Evolutionary conservation across 495 filamentous ascomycete species (phyloP).

Genomic region (Chaetomium tenue): DNA sequence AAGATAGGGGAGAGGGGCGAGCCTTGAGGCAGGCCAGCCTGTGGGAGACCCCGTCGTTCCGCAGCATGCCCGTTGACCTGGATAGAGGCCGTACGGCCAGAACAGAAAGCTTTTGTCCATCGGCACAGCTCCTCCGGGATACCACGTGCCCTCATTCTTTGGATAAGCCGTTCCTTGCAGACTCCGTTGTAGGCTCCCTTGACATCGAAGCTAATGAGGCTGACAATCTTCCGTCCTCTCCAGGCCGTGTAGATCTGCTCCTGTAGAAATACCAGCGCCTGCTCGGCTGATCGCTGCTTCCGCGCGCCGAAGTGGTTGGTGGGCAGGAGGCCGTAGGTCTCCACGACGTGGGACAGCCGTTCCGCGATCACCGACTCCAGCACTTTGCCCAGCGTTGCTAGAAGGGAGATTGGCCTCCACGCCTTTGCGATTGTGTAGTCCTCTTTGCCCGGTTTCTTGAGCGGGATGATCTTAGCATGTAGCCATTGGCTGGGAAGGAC

Average conservation of each 20-base stretch:
- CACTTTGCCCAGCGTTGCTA: background rate
- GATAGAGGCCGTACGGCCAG: background rate
- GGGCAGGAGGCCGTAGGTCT: background rate
- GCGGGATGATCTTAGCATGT: conserved; percentile 1
- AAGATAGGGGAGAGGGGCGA: background rate
- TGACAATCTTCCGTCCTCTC: conserved; percentile 12
- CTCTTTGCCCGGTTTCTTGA: conserved; percentile 12
- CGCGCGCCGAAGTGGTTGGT: background rate
- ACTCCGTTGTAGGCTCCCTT: conserved; percentile 15
- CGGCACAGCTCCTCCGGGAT: conserved; percentile 6
- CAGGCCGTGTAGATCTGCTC: conserved; percentile 19
- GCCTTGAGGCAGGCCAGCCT: background rate
- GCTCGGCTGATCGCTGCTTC: conserved; percentile 4
- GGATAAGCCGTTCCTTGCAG: conserved; percentile 11
- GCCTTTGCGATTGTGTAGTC: conserved; percentile 14
- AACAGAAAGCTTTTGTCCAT: conserved; percentile 5
- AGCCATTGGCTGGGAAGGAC: conserved; percentile 6
- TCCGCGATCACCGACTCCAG: conserved; percentile 4
- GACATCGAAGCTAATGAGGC: conserved; percentile 17
- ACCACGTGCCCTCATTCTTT: conserved; percentile 5
- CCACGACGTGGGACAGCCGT: background rate
- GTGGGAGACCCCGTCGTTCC: background rate
- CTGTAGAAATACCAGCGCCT: conserved; percentile 3
- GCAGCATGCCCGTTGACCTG: background rate
- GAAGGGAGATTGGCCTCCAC: conserved; percentile 9